Base-by-base conservation (phyloP, 2,329 filamentous ascomycete species). In the Monosporascus sp. region DNA sequence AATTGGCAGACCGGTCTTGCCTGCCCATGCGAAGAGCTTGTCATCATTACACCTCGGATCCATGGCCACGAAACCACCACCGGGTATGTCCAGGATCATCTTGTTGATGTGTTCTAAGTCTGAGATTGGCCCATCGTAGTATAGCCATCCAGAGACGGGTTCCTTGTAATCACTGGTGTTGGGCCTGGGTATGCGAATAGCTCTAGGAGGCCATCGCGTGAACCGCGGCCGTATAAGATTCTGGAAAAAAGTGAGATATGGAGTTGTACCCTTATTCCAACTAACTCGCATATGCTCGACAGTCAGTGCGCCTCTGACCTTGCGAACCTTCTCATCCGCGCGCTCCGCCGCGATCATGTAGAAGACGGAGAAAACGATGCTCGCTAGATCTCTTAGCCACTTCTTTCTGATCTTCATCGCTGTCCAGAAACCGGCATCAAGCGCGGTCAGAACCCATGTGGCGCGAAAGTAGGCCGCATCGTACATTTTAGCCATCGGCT, bases 361-460 rank as follows among this genome's bases (percentile, higher is more conserved):
- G 72, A 96, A 99, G 11, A 88, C 68, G 0, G 90, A 90, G 71
- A 97, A 97, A 47, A 90, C 76, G 20, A 97, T 78, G 66, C 90
- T 91, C 9, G 88, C 83, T 16, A 96, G 67, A 68, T 97, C 92
- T 40, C 91, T 81, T 43, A 96, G 62, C 84, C 89, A 92, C 64
- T 88, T 91, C 50, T 69, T 69, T 48, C 83, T 83, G 59, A 99
- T 92, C 64, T 85, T 87, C 94, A 99, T 99, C 36, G 94, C 94
- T 0, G 91, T 96, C 94, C 94, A 99, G 71, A 97, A 99, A 1
- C 94, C 94, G 6, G 94, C 94, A 64, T 99, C 94, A 56, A 99
- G 74, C 0, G 91, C 94, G 0, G 94, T 99, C 51, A 94, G 86
- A 17, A 97, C 84, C 94, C 94, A 99, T 67, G 94, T 99, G 52